Conservation (phyloP, 2,329 filamentous ascomycete genomes). For the Talaromyces sp. region DNA sequence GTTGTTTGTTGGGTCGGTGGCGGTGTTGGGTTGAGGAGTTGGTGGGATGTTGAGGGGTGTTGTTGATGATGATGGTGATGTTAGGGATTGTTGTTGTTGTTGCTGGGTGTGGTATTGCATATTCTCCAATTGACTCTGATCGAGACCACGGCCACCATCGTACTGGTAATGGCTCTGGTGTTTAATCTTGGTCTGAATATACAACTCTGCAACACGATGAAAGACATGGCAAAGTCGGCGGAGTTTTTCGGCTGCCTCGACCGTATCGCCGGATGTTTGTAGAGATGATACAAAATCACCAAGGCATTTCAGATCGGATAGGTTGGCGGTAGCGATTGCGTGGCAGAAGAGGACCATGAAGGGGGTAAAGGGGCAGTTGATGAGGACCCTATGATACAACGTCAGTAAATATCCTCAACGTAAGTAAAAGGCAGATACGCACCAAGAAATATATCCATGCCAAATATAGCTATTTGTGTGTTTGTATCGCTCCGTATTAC, state of each 20-base stretch:
- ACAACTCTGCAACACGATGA: conserved; percentile 20
- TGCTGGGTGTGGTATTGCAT: conserved; percentile 9
- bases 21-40: not conserved
- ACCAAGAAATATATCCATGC: conserved; percentile 21
- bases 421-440: not conserved
- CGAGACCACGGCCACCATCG: not conserved
- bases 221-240: conserved; percentile 52
- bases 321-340: conserved; percentile 46
- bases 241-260: conserved; percentile 55
- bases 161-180: conserved; percentile 9
- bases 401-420: not conserved
- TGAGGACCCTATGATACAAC: conserved; percentile 20
- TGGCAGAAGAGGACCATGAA: conserved; percentile 43
- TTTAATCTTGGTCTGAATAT: conserved; percentile 19
- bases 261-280: conserved; percentile 46
- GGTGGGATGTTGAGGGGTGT: conserved; percentile 1
- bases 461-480: conserved; percentile 20
- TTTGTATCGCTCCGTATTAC: conserved; percentile 18
- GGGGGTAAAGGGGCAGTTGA: conserved; percentile 41
- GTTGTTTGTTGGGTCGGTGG: not conserved
- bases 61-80: not conserved
- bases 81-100: not conserved
- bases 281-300: conserved; percentile 53
- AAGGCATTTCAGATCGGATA: conserved; percentile 50
- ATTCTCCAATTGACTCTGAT: not conserved